phyloP scores from a whole-genome alignment of 139 green algal genomes.

The Prasinococcaceae sp. region DNA sequence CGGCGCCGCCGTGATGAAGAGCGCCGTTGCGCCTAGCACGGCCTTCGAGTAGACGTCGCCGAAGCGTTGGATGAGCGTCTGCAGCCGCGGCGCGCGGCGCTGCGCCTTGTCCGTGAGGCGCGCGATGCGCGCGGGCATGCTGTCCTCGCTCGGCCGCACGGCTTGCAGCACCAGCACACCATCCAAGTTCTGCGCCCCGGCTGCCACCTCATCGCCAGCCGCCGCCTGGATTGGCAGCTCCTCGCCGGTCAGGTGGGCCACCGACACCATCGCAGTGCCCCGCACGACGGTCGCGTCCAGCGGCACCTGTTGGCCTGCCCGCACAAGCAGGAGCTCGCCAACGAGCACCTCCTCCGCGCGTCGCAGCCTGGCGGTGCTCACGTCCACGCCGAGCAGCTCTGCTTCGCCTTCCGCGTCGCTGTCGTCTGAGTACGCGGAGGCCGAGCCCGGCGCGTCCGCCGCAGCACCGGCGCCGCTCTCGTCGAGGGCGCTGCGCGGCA shows the following conservation, averaged over 20 bases:
- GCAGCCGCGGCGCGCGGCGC: not conserved
- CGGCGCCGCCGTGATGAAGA: constrained; percentile 1
- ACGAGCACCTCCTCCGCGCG: constrained; percentile 8
- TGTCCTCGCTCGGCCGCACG: constrained; percentile 4
- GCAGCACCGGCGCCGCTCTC: not conserved
- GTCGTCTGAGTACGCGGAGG: not conserved
- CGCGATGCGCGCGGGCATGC: constrained; percentile 11
- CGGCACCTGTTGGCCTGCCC: constrained; percentile 10
- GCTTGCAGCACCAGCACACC: constrained; percentile 10
- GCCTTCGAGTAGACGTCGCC: constrained; percentile 10
- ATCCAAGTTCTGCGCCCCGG: constrained; percentile 13
- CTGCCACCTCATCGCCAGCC: constrained; percentile 17
- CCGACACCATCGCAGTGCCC: constrained; percentile 6
- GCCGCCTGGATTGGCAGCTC: constrained; percentile 5
- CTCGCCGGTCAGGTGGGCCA: constrained; percentile 24
- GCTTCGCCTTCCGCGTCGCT: not conserved
- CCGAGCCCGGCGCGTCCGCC: not conserved
- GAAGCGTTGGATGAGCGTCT: constrained; percentile 7
- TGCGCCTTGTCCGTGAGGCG: constrained; percentile 11
- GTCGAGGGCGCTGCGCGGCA: no score
- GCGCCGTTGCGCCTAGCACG: constrained; percentile 1
- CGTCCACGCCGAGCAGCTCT: no score
- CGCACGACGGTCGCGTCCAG: constrained; percentile 15
- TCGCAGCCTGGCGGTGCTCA: no score
- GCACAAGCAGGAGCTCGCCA: constrained; percentile 10